phyloP scores from a whole-genome alignment of 257 asterid species.

The Apocynum venetum region DNA sequence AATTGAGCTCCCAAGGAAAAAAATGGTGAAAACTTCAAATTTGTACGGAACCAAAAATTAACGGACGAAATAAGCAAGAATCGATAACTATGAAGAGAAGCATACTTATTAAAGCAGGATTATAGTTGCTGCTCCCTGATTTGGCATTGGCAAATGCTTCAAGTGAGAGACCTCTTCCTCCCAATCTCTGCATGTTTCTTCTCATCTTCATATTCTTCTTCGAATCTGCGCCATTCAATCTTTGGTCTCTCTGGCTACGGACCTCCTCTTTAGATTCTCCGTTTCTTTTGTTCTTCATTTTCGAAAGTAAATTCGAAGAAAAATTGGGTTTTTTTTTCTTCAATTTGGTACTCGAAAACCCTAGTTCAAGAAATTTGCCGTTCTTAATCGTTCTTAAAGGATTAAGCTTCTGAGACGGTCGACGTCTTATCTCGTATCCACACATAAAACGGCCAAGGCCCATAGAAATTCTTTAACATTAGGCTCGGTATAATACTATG shows the following conservation, averaged over 20 bases:
- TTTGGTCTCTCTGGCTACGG: constrained; percentile 4
- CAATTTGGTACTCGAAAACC: neutral
- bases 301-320: neutral
- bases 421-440: neutral
- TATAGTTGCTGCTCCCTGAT: constrained; percentile 45
- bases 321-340: neutral
- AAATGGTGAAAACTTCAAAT: neutral
- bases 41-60: neutral
- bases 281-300: constrained; percentile 14
- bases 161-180: constrained; percentile 82
- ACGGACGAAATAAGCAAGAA: neutral
- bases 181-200: constrained; percentile 76
- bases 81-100: neutral
- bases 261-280: neutral
- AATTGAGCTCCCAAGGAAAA: neutral
- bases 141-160: constrained; percentile 79
- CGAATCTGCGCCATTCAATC: constrained; percentile 29
- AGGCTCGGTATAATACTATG: too few species aligned
- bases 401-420: neutral
- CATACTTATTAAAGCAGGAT: constrained; percentile 79
- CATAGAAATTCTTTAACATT: too few species aligned
- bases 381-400: too few species aligned
- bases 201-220: constrained; percentile 50
- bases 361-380: neutral
- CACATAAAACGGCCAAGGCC: too few species aligned